These are phyloP conservation scores for Atalantia buxifolia DNA, from an alignment of 345 rosid species.

Conservation along the genomic window DNA sequence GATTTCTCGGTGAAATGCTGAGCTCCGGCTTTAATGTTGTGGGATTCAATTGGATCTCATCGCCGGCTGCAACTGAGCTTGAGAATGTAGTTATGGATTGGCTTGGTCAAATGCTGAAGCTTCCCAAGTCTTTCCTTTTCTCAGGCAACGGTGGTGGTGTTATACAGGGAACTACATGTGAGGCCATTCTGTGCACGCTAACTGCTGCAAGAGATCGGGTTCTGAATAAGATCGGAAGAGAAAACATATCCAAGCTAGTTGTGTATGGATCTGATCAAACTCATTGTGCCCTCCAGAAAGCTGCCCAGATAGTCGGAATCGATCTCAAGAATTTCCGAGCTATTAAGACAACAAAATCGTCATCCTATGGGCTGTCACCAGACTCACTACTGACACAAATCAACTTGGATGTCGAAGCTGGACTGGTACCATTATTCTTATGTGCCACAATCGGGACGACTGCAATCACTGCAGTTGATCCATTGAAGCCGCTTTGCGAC, in stretches of 20 bases:
- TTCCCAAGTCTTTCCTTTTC: too few species aligned
- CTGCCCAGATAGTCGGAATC: slow-evolving; percentile 36
- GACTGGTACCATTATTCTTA: slow-evolving; percentile 27
- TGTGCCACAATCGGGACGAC: slow-evolving; percentile 46
- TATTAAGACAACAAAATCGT: slow-evolving; percentile 26
- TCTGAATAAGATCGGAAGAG: slow-evolving; percentile 4
- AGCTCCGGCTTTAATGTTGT: too few species aligned
- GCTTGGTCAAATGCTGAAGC: too few species aligned
- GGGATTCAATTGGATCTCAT: too few species aligned
- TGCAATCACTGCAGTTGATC: slow-evolving; percentile 29
- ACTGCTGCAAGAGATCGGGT: slow-evolving; percentile 30
- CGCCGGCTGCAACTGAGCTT: too few species aligned
- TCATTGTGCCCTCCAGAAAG: slow-evolving; percentile 11
- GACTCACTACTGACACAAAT: slow-evolving; percentile 10
- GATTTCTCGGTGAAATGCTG: too few species aligned
- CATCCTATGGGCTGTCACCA: slow-evolving; percentile 19
- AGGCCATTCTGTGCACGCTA: slow-evolving; percentile 38
- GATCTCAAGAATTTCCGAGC: slow-evolving; percentile 38
- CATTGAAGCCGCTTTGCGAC: slow-evolving; percentile 11
- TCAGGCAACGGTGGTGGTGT: slow-evolving; percentile 34
- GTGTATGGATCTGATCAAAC: slow-evolving; percentile 49
- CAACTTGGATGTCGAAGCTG: slow-evolving; percentile 12
- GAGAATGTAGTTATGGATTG: too few species aligned
- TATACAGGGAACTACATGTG: slow-evolving; percentile 31
- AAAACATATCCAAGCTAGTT: slow-evolving; percentile 24